phyloP scores from a whole-genome alignment of 176 grass and related monocot genomes.

The Paspalum vaginatum region DNA sequence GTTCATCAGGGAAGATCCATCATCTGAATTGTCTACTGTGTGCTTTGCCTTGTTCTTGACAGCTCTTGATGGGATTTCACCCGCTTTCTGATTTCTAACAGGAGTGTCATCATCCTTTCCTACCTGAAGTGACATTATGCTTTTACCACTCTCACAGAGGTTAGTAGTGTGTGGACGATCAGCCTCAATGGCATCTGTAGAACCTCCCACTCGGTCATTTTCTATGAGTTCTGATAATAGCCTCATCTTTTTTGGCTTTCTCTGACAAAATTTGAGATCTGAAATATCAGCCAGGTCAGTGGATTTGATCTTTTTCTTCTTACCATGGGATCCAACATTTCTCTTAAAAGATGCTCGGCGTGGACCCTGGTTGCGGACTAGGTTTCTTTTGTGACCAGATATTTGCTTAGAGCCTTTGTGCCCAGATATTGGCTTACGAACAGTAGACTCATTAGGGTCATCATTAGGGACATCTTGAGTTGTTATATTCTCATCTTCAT shows the following conservation, averaged over 20 bases:
- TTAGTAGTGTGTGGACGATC: conserved; percentile 32
- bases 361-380: conserved; percentile 25
- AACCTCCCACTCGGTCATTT: conserved; percentile 1
- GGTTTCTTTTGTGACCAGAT: conserved; percentile 18
- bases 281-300: conserved; percentile 11
- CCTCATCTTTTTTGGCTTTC: conserved; percentile 58
- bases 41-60: conserved; percentile 42
- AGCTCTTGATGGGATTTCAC: conserved; percentile 25
- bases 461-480: conserved; percentile 29
- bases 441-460: conserved; percentile 31
- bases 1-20: conserved; percentile 63
- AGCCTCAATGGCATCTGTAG: conserved; percentile 31
- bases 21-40: conserved; percentile 53
- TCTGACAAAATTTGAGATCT: conserved; percentile 49
- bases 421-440: conserved; percentile 28
- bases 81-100: conserved; percentile 34
- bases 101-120: conserved; percentile 23
- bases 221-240: conserved; percentile 68
- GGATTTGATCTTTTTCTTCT: conserved; percentile 40
- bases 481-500: conserved; percentile 30
- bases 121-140: conserved; percentile 15
- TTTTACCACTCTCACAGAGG: conserved; percentile 38
- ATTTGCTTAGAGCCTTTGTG: conserved; percentile 34
- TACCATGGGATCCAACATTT: conserved; percentile 34
- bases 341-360: conserved; percentile 39